Conservation (phyloP, 768 basidiomycete genomes). For the Lactifluus rugatus region DNA sequence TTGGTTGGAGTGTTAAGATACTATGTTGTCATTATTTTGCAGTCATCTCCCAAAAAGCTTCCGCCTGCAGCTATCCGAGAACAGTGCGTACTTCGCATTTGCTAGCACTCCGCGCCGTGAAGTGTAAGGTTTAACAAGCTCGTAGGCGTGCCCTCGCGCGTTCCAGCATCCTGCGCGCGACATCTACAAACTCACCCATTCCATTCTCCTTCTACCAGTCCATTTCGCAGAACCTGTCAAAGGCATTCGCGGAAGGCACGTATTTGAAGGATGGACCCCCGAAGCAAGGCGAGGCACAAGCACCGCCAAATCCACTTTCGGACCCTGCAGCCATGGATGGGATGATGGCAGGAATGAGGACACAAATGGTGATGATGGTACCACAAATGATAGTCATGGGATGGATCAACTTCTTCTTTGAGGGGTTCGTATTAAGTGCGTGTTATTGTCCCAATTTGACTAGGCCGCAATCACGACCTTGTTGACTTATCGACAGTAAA, state of each 20-base stretch:
- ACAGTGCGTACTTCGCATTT: constrained; percentile 56
- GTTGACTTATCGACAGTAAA: constrained; percentile 52
- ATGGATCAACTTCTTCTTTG: constrained; percentile 99
- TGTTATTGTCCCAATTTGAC: background rate
- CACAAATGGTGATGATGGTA: constrained; percentile 99
- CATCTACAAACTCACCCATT: constrained; percentile 72
- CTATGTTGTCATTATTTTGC: constrained; percentile 81
- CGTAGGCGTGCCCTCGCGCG: constrained; percentile 67
- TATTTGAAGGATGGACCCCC: constrained; percentile 84
- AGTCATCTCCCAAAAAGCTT: constrained; percentile 73
- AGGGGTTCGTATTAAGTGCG: constrained; percentile 95
- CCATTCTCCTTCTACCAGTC: constrained; percentile 62
- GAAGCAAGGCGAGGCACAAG: constrained; percentile 43
- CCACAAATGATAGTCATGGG: constrained; percentile 99
- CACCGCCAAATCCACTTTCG: constrained; percentile 72
- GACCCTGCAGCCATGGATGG: constrained; percentile 94
- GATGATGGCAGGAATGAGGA: constrained; percentile 99
- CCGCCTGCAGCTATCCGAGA: constrained; percentile 75
- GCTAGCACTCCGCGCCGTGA: background rate
- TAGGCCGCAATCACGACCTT: background rate
- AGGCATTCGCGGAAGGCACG: constrained; percentile 61
- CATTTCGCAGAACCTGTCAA: constrained; percentile 64
- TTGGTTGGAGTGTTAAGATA: constrained; percentile 88
- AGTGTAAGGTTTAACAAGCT: background rate
- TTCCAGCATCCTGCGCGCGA: constrained; percentile 75